Evolutionary conservation across 352 stramenopile species (phyloP), one percentile per base, ranked within the genome.

Genomic region (Pythium plurisporium): DNA sequence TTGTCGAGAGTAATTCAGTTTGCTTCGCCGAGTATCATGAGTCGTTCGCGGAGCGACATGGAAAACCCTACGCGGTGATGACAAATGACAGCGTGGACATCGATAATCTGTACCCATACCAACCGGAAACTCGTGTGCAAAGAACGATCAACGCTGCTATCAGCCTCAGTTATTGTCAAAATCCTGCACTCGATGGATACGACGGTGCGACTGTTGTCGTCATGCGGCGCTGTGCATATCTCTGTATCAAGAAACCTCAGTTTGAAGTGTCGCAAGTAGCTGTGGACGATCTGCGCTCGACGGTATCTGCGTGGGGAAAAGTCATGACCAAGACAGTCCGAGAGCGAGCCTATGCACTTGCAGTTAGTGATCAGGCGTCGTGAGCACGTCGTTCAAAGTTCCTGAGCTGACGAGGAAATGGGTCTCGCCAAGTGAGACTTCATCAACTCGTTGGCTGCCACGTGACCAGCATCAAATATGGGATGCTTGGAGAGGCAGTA

Each of bases 51-150:
- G 20, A 58, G 23, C 31, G 49, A 8, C 44, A 56, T 10, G 61
- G 62, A 14, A 55, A 64, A 9, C 56, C 73, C 15, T 47, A 64
- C 31, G 74, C 43, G 1, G 33, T 82, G 7, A 51, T 75, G 10
- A 65, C 68, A 3, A 63, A 65, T 6, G 64, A 79, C 30, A 64
- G 23, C 1, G 73, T 85, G 11, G 74, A 82, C 25, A 55, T 70
- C n/a, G 72, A 85, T 42, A 65, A 74, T 37, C 36, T 85, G 40
- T 70, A 82, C 29, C 74, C 72, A 19, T 85, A 80, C 55, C 41
- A 53, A n/a, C 56, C 65, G 10, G 11, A 43, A 1, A 27, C 65
- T 27, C 69, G 65, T 34, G 22, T 73, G 5, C 65, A 55, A 10
- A 55, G 55, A 17, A 57, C 64, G 20, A 59, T 73, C 44, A 62